Evolutionary conservation across 1,284 basidiomycete species (phyloP), one percentile per base, ranked within the genome.

Genomic region (Pseudozyma flocculosa): DNA sequence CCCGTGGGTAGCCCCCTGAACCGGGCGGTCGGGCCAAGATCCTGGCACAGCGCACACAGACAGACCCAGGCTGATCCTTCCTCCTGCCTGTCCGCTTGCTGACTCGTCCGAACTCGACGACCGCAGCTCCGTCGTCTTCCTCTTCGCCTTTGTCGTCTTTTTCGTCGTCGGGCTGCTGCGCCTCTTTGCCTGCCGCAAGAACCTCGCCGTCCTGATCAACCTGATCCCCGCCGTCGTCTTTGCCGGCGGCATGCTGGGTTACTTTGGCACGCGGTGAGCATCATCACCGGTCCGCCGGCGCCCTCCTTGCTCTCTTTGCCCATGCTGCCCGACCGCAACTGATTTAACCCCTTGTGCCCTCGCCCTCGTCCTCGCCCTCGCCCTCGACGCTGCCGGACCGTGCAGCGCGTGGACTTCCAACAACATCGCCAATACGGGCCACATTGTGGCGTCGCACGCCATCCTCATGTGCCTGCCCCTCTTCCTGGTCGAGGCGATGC

Each of bases 111-210:
- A 14, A 18, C 11, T 10, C 18, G n/a, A 0, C 4, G 23, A 4
- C 48, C 54, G 54, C 43, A 58, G 52, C 43, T 48, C 58, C 52
- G 50, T 63, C 2, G 26, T 55, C 17, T 59, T 60, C 54, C 57
- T 64, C 45, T 64, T 64, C 26, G 10, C 19, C 4, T 57, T 53
- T 2, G 50, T 50, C 10, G 29, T 62, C 24, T 19, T 34, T 42
- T 62, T 62, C 43, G 48, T 50, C 32, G 21, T 48, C 13, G 50
- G 40, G 17, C 48, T 57, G 40, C 45, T 56, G 50, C 39, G 50
- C 50, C 1, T 42, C 42, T 10, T 29, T 62, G 3, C 50, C 47
- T 9, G 54, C 45, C 1, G 50, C 53, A n/a, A 39, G 49, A 14
- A 47, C 48, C 21, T 52, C 48, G 45, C 9, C 17, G 2, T 40